Evolutionary conservation across 176 grass and related monocot species (phyloP), one percentile per base, ranked within the genome.

Genomic region (Metroxylon sagu): DNA sequence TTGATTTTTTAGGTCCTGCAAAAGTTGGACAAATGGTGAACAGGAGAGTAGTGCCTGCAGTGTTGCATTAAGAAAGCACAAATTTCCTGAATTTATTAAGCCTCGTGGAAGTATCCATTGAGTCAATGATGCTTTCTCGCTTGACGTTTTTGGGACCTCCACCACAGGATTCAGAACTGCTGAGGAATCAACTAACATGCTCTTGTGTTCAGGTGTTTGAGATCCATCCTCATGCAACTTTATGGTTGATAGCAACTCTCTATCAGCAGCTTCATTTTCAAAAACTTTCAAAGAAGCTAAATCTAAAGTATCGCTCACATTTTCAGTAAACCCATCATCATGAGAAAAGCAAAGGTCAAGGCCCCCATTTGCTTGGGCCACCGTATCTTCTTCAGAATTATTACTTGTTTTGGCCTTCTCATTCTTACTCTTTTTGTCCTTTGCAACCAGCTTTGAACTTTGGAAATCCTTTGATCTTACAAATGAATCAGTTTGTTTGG

Each of bases 61-160:
- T 66, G 93, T 82, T 14, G 87, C 84, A 88, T 98, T 98, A 19
- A 98, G 65, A 56, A 98, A 98, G 74, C 93, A 98, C 50, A 87
- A 74, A 65, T 92, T 98, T 75, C 93, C 93, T 23, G 84, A 85
- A 80, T 98, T 98, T 70, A 76, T 85, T 83, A 98, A 81, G 58
- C 93, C 93, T 60, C 78, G 79, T 50, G 87, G 81, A 70, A 92
- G 73, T 70, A 92, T 68, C n/a, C 58, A 59, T 68, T 64, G 85
- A 50, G 76, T 73, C 51, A 8, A 35, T 65, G 50, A 61, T 50
- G 18, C 48, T 62, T 83, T 85, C 51, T 85, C 72, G 65, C 71
- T 71, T 50, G 56, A 69, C 50, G 6, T 54, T 18, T 72, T 64
- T 65, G 57, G 18, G 1, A 54, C 19, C 14, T 78, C 66, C 2